Base-by-base conservation (phyloP, 169 alveolate species). In the Plasmodium gaboni region DNA sequence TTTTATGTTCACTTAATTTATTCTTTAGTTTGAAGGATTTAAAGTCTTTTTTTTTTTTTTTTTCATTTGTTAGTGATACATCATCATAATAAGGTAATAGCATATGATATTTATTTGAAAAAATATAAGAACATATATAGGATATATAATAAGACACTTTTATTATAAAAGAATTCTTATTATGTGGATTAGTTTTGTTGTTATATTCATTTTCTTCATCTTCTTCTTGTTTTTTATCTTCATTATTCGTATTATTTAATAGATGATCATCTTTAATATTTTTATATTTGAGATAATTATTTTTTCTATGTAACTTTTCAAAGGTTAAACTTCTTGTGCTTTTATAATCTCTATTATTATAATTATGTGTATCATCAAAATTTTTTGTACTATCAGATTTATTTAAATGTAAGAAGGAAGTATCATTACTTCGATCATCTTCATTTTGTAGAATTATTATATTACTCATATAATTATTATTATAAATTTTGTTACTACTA, bases 41-140 rank as follows among this genome's bases (percentile, higher is more conserved):
- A 2, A 48, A 32, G 46, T 59, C 50, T 19, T 19, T 32, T 32
- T 32, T 32, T 32, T 32, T 32, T 8, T 22, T 67, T 61, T 83
- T 83, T 46, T 55, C 83, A 53, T n/a, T 22, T 17, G 50, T 69
- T 13, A 51, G 42, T 7, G 38, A 26, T 12, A 83, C 55, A 32
- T 83, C 91, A 24, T 65, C 24, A 44, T 83, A 65, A 26, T 67
- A 83, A 3, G 91, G 91, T 26, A 83, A 50, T 10, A 83, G 57
- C 55, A 83, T 32, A 46, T 83, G 38, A 60, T 69, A 83, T 53
- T 83, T 83, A 44, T 68, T 67, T 38, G 85, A 83, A 57, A 42
- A 83, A 55, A 83, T 10, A 70, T 68, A 83, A 17, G 38, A 19
- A 22, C 46, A 13, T 17, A 83, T 12, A 2, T n/a, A 67, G 17